phyloP scores from a whole-genome alignment of 306 rosid genomes.

The Hippophae tibetana region DNA sequence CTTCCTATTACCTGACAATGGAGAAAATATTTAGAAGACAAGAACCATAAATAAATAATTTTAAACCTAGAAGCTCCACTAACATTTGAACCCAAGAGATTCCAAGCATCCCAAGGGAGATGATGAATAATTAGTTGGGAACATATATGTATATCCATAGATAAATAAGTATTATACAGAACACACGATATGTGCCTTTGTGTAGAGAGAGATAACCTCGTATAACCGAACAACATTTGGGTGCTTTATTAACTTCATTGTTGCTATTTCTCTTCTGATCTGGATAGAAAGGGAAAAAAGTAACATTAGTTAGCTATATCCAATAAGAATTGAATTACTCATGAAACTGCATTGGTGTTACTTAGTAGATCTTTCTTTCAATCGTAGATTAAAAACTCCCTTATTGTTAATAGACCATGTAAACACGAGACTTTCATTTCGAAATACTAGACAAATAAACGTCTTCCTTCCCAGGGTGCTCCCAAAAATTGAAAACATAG shows the following conservation, averaged over 20 bases:
- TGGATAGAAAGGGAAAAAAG: constrained; percentile 21
- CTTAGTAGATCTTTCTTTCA: too few species aligned
- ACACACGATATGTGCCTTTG: too few species aligned
- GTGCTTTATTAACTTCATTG: constrained; percentile 94
- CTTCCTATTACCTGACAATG: constrained; percentile 86
- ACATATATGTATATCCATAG: too few species aligned
- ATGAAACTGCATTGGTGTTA: not conserved
- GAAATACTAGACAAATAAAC: not conserved
- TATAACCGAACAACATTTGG: constrained; percentile 76
- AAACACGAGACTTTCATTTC: not conserved
- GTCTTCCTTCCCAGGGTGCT: not conserved
- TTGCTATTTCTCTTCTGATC: constrained; percentile 89
- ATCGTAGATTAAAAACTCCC: too few species aligned
- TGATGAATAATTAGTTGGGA: too few species aligned
- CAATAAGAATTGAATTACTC: not conserved
- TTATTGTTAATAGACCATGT: not conserved
- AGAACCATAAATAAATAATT: constrained; percentile 9
- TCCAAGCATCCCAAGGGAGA: too few species aligned
- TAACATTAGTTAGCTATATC: not conserved
- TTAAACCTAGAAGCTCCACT: not conserved
- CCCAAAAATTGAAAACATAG: not conserved
- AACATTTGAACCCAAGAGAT: not conserved
- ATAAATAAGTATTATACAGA: too few species aligned
- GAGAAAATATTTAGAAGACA: constrained; percentile 8
- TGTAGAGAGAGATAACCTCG: constrained; percentile 45